Conservation (phyloP, 805 yeast species). For the Metschnikowia drakensbergensis region DNA sequence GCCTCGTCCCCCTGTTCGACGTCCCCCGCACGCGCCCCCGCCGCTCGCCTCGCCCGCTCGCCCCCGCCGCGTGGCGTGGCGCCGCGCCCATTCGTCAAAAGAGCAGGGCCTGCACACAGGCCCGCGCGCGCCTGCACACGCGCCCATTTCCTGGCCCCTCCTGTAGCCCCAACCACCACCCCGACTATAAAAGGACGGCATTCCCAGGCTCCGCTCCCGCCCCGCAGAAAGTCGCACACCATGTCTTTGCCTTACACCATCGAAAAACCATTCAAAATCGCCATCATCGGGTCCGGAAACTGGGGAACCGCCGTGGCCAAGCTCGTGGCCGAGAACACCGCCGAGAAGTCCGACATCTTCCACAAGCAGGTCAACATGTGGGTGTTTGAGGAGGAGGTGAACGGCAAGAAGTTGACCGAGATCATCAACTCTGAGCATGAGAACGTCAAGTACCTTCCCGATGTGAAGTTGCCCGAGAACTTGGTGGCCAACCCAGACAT, state of each 20-base stretch:
- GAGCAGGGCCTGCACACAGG: background rate
- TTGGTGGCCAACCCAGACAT: slow-evolving; percentile 40
- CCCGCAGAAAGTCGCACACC: slow-evolving; percentile 6
- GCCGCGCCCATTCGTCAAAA: too few relatives aligned
- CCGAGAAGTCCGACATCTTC: slow-evolving; percentile 37
- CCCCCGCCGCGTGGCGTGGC: too few relatives aligned
- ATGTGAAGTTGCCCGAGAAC: slow-evolving; percentile 39
- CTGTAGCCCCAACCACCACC: slow-evolving; percentile 7
- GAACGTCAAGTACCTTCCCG: slow-evolving; percentile 44
- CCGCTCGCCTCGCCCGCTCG: too few relatives aligned
- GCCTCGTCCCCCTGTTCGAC: too few relatives aligned
- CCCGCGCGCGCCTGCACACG: slow-evolving; percentile 3
- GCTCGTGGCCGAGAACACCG: slow-evolving; percentile 42
- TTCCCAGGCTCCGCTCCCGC: background rate
- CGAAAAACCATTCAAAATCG: slow-evolving; percentile 33
- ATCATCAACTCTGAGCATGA: slow-evolving; percentile 42
- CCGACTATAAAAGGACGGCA: slow-evolving; percentile 11
- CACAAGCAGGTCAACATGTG: slow-evolving; percentile 41
- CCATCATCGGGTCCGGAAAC: slow-evolving; percentile 45
- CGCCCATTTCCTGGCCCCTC: slow-evolving; percentile 1
- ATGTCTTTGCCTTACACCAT: slow-evolving; percentile 31
- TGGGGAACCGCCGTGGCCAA: slow-evolving; percentile 49
- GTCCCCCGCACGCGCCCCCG: too few relatives aligned
- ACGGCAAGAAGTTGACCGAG: slow-evolving; percentile 40
- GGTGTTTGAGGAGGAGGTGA: slow-evolving; percentile 42